Conservation (phyloP, 2,329 filamentous ascomycete genomes). For the Raffaelea albimanens region DNA sequence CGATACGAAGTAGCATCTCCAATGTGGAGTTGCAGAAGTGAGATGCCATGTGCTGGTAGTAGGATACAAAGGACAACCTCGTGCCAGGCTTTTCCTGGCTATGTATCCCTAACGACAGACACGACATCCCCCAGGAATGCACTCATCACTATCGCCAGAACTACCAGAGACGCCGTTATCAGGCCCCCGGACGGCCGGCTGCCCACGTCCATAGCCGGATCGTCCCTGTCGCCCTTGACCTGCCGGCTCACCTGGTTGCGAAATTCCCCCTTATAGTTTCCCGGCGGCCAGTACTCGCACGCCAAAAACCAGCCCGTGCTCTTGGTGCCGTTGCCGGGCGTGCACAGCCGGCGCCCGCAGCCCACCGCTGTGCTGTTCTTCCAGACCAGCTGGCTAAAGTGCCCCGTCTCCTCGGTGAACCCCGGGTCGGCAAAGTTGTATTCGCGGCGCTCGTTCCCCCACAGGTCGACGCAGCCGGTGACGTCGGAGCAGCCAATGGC, state of each 20-base stretch:
- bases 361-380: conserved; percentile 50
- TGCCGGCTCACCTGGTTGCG: conserved; percentile 32
- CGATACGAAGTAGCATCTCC: no score
- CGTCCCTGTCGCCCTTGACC: conserved; percentile 15
- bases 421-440: conserved; percentile 51
- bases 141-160: conserved; percentile 2
- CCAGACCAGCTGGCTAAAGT: conserved; percentile 70
- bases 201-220: background rate
- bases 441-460: conserved; percentile 49
- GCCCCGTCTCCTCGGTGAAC: conserved; percentile 52
- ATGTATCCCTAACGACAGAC: background rate
- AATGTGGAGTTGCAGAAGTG: no score
- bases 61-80: background rate
- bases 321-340: conserved; percentile 11
- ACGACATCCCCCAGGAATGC: conserved; percentile 6
- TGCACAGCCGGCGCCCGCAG: conserved; percentile 37
- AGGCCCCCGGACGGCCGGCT: conserved; percentile 1
- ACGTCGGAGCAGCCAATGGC: conserved; percentile 56
- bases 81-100: background rate
- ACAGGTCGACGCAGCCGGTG: conserved; percentile 47
- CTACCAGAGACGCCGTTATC: conserved; percentile 6
- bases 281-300: conserved; percentile 61
- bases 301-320: conserved; percentile 53
- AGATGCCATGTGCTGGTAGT: no score
- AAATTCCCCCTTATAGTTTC: conserved; percentile 50